phyloP scores from a whole-genome alignment of 345 rosid species.

The Lenwebbia sp. region DNA sequence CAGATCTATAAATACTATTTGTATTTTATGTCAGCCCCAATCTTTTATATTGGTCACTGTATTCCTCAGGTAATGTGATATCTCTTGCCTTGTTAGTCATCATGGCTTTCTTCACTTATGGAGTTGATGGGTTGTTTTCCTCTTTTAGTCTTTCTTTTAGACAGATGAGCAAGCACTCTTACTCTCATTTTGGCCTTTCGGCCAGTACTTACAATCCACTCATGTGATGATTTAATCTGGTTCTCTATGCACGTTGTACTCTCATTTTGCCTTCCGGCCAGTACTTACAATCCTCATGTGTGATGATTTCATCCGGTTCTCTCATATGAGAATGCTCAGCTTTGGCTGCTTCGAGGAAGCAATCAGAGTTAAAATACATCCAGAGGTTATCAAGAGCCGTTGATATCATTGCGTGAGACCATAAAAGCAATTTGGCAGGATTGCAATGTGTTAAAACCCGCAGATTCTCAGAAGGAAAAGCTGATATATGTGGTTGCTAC shows the following conservation, averaged over 20 bases:
- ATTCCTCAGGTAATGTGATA: constrained; percentile 67
- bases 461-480: neutral
- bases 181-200: neutral
- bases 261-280: neutral
- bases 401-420: neutral
- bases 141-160: neutral
- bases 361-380: neutral
- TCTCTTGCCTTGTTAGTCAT: neutral
- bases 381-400: neutral
- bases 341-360: neutral
- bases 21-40: constrained; percentile 37
- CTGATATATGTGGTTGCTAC: neutral
- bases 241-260: neutral
- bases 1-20: constrained; percentile 58
- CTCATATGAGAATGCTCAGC: neutral
- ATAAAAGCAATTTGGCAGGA: neutral
- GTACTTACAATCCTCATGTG: neutral
- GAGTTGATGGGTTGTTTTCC: neutral
- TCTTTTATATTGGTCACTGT: constrained; percentile 37
- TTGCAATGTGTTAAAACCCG: neutral
- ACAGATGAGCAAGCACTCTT: neutral
- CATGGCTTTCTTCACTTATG: neutral
- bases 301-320: neutral
- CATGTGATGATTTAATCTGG: neutral
- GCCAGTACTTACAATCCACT: neutral